phyloP scores from a whole-genome alignment of 768 basidiomycete species.

The Agaricus subrufescens region DNA sequence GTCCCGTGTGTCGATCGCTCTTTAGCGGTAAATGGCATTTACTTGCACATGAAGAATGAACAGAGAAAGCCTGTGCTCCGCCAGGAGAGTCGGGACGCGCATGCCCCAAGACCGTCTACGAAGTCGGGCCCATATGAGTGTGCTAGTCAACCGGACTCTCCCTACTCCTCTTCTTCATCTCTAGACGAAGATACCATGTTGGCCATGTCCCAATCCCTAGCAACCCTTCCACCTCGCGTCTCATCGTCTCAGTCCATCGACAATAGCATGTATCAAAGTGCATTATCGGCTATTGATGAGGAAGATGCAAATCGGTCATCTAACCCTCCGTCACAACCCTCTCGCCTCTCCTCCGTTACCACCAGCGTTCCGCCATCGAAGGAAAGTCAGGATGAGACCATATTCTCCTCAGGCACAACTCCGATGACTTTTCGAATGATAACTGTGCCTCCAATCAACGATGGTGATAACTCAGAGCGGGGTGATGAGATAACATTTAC shows the following conservation, averaged over 20 bases:
- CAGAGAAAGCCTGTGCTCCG: neutral
- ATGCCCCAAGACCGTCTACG: constrained; percentile 13
- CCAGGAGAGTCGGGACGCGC: neutral
- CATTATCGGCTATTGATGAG: constrained; percentile 7
- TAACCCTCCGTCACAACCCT: neutral
- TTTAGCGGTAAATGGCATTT: constrained; percentile 52
- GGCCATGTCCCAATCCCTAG: constrained; percentile 75
- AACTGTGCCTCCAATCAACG: constrained; percentile 33
- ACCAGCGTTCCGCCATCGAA: neutral
- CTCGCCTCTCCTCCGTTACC: neutral
- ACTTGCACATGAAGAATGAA: constrained; percentile 27
- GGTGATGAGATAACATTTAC: constrained; percentile 19
- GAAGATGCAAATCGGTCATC: neutral
- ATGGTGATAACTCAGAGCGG: neutral
- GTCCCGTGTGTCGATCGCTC: constrained; percentile 36
- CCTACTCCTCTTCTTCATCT: constrained; percentile 52
- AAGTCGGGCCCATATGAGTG: constrained; percentile 20
- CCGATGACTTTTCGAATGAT: constrained; percentile 54
- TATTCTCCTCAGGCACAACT: constrained; percentile 61
- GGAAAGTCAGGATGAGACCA: constrained; percentile 30
- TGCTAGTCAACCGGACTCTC: constrained; percentile 31
- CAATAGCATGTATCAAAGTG: constrained; percentile 79
- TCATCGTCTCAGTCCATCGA: constrained; percentile 44
- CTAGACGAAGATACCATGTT: constrained; percentile 62
- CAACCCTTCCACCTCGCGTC: constrained; percentile 47